Conservation (phyloP, 495 filamentous ascomycete genomes). For the Podospora pseudocomata region DNA sequence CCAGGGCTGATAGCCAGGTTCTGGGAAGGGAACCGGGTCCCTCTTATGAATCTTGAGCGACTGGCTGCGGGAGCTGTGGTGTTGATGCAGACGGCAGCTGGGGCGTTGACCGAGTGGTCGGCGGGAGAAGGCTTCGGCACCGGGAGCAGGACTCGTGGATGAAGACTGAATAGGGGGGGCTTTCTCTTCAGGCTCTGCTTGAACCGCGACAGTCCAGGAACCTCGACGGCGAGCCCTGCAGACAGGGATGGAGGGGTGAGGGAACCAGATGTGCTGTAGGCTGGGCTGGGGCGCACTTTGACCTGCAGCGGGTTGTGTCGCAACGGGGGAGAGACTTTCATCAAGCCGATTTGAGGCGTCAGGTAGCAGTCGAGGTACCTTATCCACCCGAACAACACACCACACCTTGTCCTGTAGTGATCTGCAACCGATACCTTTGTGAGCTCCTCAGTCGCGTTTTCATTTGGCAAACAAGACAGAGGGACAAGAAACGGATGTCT, state of each 20-base stretch:
- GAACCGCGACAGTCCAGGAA: neutral
- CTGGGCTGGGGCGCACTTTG: neutral
- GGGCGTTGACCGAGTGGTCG: neutral
- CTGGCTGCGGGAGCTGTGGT: neutral
- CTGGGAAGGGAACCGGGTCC: slow-evolving; percentile 2
- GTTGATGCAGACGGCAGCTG: slow-evolving; percentile 2
- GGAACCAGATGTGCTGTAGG: neutral
- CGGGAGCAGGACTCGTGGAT: neutral
- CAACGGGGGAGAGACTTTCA: slow-evolving; percentile 4
- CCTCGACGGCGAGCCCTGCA: neutral
- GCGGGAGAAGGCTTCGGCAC: neutral
- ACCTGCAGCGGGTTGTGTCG: slow-evolving; percentile 1
- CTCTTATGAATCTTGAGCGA: neutral
- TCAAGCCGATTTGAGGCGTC: neutral
- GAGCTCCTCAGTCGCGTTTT: neutral
- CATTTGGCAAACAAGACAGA: neutral
- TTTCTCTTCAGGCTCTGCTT: neutral
- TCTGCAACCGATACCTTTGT: neutral
- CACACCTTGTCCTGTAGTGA: neutral
- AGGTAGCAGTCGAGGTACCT: neutral
- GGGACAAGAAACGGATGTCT: neutral
- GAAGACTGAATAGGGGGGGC: neutral
- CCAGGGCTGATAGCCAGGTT: neutral
- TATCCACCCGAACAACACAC: neutral
- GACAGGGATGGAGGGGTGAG: neutral